Evolutionary conservation across 179 eudicot species (phyloP).

Genomic region (Drosera spatulata): DNA sequence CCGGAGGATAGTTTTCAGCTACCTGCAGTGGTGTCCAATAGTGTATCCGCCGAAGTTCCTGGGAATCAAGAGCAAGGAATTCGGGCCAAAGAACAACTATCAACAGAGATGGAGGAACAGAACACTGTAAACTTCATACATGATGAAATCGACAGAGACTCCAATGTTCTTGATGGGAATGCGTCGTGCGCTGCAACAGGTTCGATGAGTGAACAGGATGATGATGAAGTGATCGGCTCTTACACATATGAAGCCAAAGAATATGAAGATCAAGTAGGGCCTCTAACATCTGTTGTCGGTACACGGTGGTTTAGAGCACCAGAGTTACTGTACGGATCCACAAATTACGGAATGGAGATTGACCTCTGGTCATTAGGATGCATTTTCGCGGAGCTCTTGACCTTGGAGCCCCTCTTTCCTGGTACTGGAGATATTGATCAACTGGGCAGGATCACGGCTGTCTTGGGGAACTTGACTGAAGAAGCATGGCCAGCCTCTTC

Average conservation of each 20-base stretch:
- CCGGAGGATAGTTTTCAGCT: constrained; percentile 16
- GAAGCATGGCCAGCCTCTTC: constrained; percentile 75
- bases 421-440: constrained; percentile 91
- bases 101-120: constrained; percentile 26
- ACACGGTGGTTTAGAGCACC: constrained; percentile 97
- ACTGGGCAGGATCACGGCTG: constrained; percentile 51
- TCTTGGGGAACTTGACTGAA: constrained; percentile 67
- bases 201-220: constrained; percentile 64
- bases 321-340: constrained; percentile 79
- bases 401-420: constrained; percentile 68
- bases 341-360: constrained; percentile 67
- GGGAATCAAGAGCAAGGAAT: constrained; percentile 24
- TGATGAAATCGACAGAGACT: constrained; percentile 56
- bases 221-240: constrained; percentile 39
- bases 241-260: constrained; percentile 48
- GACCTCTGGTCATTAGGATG: constrained; percentile 96
- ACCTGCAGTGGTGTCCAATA: constrained; percentile 13
- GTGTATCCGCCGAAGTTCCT: constrained; percentile 12
- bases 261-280: constrained; percentile 31
- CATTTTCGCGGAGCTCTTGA: constrained; percentile 80
- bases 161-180: constrained; percentile 53
- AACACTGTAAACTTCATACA: constrained; percentile 24
- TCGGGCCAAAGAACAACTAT: constrained; percentile 22
- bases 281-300: constrained; percentile 87
- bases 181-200: constrained; percentile 81